Percentiles rank a stretch among this genome's conserved stretches.
phyloP scores from a whole-genome alignment of 805 yeast genomes.

The Pichia scutulata region DNA sequence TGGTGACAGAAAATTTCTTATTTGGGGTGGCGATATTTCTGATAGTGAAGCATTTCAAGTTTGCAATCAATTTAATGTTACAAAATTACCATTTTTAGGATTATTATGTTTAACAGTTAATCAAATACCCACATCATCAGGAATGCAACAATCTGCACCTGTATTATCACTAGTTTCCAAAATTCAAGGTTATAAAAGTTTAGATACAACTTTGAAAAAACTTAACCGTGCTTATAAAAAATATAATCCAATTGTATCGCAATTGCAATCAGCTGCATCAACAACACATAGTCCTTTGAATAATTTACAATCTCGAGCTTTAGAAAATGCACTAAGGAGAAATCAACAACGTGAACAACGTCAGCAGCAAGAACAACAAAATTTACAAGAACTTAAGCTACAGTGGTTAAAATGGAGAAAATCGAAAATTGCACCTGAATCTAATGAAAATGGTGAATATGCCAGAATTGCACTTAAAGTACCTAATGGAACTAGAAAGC shows the following conservation, averaged over 20 bases:
- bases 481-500: slow-evolving; percentile 52
- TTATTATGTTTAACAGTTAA: slow-evolving; percentile 61
- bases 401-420: slow-evolving; percentile 47
- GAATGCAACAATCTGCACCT: slow-evolving; percentile 45
- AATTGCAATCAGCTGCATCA: slow-evolving; percentile 16
- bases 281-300: slow-evolving; percentile 49
- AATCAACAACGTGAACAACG: slow-evolving; percentile 51
- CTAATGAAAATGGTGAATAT: slow-evolving; percentile 17
- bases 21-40: slow-evolving; percentile 88
- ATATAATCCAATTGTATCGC: slow-evolving; percentile 58
- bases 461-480: slow-evolving; percentile 69
- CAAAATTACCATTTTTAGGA: slow-evolving; percentile 77
- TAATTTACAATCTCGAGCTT: slow-evolving; percentile 71
- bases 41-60: slow-evolving; percentile 79
- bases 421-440: slow-evolving; percentile 17
- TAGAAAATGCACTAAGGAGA: slow-evolving; percentile 56
- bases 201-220: slow-evolving; percentile 30
- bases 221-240: slow-evolving; percentile 33
- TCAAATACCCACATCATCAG: slow-evolving; percentile 46
- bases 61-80: slow-evolving; percentile 62
- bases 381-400: slow-evolving; percentile 14
- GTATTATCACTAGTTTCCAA: slow-evolving; percentile 54
- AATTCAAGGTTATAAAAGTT: slow-evolving; percentile 51
- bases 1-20: slow-evolving; percentile 43
- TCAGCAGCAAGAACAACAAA: slow-evolving; percentile 20